phyloP scores from a whole-genome alignment of 2,329 filamentous ascomycete genomes.

The Cercospora nicotianae region DNA sequence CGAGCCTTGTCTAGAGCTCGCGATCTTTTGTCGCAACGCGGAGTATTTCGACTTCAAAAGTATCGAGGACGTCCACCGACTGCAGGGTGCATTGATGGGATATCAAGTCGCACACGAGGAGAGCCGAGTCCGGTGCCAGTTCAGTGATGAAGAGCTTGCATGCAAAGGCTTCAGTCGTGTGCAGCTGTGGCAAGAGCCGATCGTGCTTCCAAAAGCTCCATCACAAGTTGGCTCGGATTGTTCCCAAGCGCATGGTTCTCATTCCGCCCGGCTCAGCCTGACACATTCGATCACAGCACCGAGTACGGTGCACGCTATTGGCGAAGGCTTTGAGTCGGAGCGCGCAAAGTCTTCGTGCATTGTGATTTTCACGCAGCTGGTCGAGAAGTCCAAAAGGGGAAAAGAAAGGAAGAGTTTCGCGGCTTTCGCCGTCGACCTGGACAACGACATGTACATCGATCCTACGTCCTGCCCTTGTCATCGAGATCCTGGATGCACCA shows the following conservation, averaged over 20 bases:
- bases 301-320: slow-evolving; percentile 15
- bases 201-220: slow-evolving; percentile 2
- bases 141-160: slow-evolving; percentile 21
- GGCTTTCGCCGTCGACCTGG: slow-evolving; percentile 19
- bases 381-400: slow-evolving; percentile 1
- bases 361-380: slow-evolving; percentile 20
- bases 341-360: slow-evolving; percentile 16
- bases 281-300: slow-evolving; percentile 17
- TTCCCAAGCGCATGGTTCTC: slow-evolving; percentile 2
- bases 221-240: not conserved
- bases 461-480: slow-evolving; percentile 22
- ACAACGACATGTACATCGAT: slow-evolving; percentile 19
- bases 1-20: slow-evolving; percentile 22
- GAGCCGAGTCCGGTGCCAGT: slow-evolving; percentile 20
- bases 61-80: slow-evolving; percentile 20
- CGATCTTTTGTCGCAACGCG: slow-evolving; percentile 27
- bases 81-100: slow-evolving; percentile 29
- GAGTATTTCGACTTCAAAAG: slow-evolving; percentile 26
- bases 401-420: slow-evolving; percentile 18
- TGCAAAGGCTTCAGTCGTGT: slow-evolving; percentile 18
- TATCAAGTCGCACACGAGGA: slow-evolving; percentile 30
- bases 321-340: slow-evolving; percentile 21
- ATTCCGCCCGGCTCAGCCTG: slow-evolving; percentile 16
- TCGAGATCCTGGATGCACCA: slow-evolving; percentile 20
- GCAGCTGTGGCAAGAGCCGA: slow-evolving; percentile 28